phyloP scores from a whole-genome alignment of 345 rosid genomes.

The Eutrema yunnanense region DNA sequence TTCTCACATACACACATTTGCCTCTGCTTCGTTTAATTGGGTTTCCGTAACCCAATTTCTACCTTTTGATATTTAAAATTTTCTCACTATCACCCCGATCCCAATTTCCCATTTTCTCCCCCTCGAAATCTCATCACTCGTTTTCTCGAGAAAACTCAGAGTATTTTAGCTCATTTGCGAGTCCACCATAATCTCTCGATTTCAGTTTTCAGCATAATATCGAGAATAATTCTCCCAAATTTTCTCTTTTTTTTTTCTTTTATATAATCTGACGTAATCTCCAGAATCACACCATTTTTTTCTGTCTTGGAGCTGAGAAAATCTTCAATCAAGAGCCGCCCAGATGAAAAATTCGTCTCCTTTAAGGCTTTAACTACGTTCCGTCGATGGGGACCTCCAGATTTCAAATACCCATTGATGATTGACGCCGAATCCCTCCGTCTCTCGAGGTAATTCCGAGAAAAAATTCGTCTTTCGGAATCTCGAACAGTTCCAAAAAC shows the following conservation, averaged over 20 bases:
- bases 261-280: constrained; percentile 5
- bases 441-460: background rate
- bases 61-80: background rate
- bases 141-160: constrained; percentile 7
- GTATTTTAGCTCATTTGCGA: background rate
- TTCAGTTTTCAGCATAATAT: constrained; percentile 15
- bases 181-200: constrained; percentile 17
- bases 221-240: background rate
- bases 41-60: background rate
- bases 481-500: background rate
- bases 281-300: background rate
- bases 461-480: background rate
- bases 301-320: background rate
- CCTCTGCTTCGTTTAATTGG: constrained; percentile 18
- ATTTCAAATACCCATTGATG: background rate
- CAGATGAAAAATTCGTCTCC: background rate
- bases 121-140: background rate
- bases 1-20: constrained; percentile 1
- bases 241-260: background rate
- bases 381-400: constrained; percentile 6
- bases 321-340: background rate
- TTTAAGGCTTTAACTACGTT: background rate
- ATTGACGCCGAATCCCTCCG: background rate
- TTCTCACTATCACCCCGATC: background rate
- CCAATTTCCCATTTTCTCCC: background rate